A percentile compares a stretch with the other conserved stretches of the same genome.
phyloP scores from a whole-genome alignment of 2,329 filamentous ascomycete genomes.

The Aureobasidium sp. region DNA sequence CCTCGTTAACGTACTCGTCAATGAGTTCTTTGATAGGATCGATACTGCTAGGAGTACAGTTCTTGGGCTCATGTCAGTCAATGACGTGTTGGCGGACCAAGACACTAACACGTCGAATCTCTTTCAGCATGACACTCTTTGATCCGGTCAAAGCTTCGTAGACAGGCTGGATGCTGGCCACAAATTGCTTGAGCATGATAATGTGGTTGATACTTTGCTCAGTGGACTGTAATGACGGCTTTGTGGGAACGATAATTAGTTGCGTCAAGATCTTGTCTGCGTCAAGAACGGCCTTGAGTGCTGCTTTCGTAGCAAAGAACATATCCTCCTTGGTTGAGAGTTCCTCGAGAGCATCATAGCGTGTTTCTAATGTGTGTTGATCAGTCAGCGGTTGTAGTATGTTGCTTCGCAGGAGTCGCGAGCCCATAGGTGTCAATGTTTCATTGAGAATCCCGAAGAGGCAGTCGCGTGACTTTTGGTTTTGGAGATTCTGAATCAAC shows the following conservation, averaged over 20 bases:
- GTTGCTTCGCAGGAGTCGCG: conserved; percentile 72
- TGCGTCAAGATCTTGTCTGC: conserved; percentile 74
- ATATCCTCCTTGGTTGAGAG: conserved; percentile 75
- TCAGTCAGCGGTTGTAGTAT: conserved; percentile 83
- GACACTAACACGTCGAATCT: conserved; percentile 49
- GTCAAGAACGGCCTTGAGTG: conserved; percentile 68
- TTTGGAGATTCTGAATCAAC: conserved; percentile 78
- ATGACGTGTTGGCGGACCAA: background rate
- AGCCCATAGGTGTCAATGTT: conserved; percentile 82
- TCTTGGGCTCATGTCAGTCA: conserved; percentile 27
- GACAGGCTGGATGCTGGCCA: conserved; percentile 60
- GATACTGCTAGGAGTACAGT: conserved; percentile 60
- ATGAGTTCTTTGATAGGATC: conserved; percentile 59
- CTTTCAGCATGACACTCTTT: conserved; percentile 56
- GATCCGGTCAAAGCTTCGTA: conserved; percentile 61
- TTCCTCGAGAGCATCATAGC: conserved; percentile 80
- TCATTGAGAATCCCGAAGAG: conserved; percentile 81
- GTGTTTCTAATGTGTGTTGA: conserved; percentile 56
- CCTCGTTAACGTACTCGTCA: conserved; percentile 64
- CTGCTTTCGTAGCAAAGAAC: conserved; percentile 71
- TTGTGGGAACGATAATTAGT: conserved; percentile 69
- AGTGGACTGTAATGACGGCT: conserved; percentile 58
- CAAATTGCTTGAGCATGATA: conserved; percentile 77
- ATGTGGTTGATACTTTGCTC: conserved; percentile 83
- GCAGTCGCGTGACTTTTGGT: conserved; percentile 70